phyloP scores from a whole-genome alignment of 257 asterid species.

The Handroanthus guayacan region DNA sequence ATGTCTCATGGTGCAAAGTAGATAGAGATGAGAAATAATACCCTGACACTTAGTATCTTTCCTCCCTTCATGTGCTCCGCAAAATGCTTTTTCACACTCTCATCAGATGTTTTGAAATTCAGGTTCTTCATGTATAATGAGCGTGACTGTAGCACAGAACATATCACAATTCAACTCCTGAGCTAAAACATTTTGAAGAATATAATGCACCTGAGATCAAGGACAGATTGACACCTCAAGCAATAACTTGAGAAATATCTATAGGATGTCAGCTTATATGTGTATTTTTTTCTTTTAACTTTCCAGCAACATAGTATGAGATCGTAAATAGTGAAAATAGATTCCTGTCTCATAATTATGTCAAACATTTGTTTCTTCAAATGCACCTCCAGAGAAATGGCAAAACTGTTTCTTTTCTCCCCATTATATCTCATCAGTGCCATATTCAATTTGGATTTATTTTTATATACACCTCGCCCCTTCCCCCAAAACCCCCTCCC shows the following conservation, averaged over 20 bases:
- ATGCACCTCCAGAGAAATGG: not conserved
- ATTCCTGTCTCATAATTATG: not conserved
- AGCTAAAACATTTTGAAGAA: not conserved
- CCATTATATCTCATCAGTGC: not conserved
- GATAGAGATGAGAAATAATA: constrained; percentile 45
- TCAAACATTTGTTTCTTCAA: not conserved
- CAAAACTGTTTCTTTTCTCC: not conserved
- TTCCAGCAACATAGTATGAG: not conserved
- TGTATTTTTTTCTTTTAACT: not conserved
- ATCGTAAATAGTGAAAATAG: not conserved
- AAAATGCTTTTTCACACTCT: constrained; percentile 75
- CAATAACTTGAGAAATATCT: not conserved
- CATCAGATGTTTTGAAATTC: constrained; percentile 87
- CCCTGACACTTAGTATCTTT: constrained; percentile 82
- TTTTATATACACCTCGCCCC: not conserved
- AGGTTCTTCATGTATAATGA: constrained; percentile 88
- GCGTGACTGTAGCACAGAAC: constrained; percentile 71
- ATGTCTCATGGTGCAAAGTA: constrained; percentile 22
- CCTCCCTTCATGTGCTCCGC: constrained; percentile 75
- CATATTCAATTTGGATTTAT: not conserved
- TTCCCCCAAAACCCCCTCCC: not conserved
- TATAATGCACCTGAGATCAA: constrained; percentile 19
- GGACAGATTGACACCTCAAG: constrained; percentile 11
- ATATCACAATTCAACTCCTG: constrained; percentile 5
- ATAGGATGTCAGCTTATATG: not conserved